Conservation (phyloP, 805 yeast genomes). For the Yarrowia bubula region DNA sequence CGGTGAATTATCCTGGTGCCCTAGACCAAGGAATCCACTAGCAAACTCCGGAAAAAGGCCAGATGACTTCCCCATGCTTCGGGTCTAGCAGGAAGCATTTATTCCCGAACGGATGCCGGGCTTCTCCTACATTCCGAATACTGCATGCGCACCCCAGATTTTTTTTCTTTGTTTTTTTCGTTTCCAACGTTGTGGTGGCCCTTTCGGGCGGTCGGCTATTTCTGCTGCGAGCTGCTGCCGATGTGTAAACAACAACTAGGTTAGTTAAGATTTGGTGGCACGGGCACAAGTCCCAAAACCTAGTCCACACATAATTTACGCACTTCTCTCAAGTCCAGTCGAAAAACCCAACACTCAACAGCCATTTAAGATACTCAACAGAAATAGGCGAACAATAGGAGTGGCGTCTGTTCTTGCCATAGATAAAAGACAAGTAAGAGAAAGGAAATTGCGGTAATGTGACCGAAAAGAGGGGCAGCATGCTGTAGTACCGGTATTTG, state of each 20-base stretch:
- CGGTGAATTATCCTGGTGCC: neutral
- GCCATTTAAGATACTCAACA: conserved; percentile 7
- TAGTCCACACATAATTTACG: neutral
- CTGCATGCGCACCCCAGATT: conserved; percentile 13
- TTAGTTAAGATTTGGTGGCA: neutral
- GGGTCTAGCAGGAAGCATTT: neutral
- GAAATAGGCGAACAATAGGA: neutral
- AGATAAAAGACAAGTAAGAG: neutral
- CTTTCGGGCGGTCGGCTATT: conserved; percentile 6
- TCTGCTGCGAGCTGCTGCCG: neutral
- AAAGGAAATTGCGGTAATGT: no score
- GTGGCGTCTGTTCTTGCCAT: neutral
- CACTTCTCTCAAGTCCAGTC: neutral
- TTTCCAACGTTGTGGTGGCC: neutral
- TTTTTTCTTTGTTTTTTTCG: neutral
- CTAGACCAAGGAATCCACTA: neutral
- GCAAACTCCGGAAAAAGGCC: no score
- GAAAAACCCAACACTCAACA: conserved; percentile 16
- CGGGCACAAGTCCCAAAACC: no score
- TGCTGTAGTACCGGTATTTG: neutral
- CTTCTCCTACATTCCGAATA: conserved; percentile 11
- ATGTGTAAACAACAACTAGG: neutral
- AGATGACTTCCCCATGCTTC: no score
- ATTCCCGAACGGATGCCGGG: neutral
- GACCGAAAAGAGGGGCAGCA: neutral